Percentiles rank a stretch among this genome's conserved stretches.
Evolutionary conservation across 2,329 filamentous ascomycete genomes (phyloP).

Genomic region (Stenocarpella maydis): DNA sequence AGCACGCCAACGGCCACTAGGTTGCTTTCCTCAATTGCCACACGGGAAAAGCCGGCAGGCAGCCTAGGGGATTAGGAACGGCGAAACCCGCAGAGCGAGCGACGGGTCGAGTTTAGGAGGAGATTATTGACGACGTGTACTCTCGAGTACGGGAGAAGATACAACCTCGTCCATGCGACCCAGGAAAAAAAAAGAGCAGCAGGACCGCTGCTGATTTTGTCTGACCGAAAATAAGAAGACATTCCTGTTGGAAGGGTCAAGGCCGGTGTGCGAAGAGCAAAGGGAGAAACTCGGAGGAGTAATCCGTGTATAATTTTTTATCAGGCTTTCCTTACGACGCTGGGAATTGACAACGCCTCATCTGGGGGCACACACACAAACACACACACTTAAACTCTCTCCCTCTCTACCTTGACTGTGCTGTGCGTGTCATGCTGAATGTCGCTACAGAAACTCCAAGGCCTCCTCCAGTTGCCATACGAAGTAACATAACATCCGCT

Average conservation of each 20-base stretch:
- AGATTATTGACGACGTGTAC: not conserved
- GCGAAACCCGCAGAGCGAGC: not conserved
- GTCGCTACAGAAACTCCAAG: not conserved
- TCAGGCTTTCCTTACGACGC: conserved; percentile 35
- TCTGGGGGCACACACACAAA: not conserved
- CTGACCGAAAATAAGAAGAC: conserved; percentile 6
- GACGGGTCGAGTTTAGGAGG: not conserved
- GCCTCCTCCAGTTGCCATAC: not conserved
- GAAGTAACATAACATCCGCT: no score
- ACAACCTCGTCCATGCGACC: conserved; percentile 21
- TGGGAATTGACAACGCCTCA: conserved; percentile 30
- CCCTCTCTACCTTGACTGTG: not conserved
- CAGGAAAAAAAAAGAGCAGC: not conserved
- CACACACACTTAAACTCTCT: not conserved
- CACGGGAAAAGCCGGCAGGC: conserved; percentile 3
- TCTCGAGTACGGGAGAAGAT: conserved; percentile 9
- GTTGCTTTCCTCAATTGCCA: not conserved
- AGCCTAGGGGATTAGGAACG: not conserved
- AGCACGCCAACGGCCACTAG: conserved; percentile 57
- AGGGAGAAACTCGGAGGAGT: conserved; percentile 39
- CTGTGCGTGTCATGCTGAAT: not conserved
- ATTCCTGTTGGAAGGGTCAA: not conserved
- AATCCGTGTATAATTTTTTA: conserved; percentile 52
- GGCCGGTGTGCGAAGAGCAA: conserved; percentile 15
- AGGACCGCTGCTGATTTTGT: conserved; percentile 21